Evolutionary conservation across 176 grass and related monocot species (phyloP).

Genomic region (Aegilops sharonensis): DNA sequence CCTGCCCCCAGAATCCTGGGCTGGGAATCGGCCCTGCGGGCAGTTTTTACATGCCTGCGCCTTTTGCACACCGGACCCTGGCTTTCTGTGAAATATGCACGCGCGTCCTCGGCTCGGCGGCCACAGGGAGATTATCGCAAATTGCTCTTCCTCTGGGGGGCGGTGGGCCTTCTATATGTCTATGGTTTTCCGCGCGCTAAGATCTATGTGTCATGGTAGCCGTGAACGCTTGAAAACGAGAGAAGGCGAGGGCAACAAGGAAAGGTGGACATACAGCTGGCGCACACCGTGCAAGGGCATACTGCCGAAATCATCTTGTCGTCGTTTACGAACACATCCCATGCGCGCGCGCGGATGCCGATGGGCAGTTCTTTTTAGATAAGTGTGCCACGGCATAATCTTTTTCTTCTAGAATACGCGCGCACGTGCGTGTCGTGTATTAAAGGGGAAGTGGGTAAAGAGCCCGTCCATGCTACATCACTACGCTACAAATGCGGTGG

Average conservation of each 20-base stretch:
- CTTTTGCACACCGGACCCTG: not conserved
- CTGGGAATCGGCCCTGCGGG: constrained; percentile 29
- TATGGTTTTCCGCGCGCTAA: not conserved
- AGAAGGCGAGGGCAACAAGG: not conserved
- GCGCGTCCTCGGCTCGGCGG: not conserved
- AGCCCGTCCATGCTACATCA: not conserved
- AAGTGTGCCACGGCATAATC: not conserved
- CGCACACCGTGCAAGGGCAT: not conserved
- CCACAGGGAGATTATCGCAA: not conserved
- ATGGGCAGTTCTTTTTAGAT: not conserved
- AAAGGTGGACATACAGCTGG: not conserved
- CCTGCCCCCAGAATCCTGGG: constrained; percentile 30
- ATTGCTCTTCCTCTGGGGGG: not conserved
- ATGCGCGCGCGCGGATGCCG: too few relatives aligned
- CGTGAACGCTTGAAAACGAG: not conserved
- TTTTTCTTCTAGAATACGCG: not conserved
- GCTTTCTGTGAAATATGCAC: accelerated
- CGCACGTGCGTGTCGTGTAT: not conserved
- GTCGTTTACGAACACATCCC: not conserved
- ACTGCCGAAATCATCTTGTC: not conserved
- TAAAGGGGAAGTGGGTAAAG: not conserved
- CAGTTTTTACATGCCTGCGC: not conserved
- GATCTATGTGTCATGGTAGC: not conserved
- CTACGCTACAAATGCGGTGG: not conserved
- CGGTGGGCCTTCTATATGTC: not conserved